phyloP scores from a whole-genome alignment of 805 yeast species.

The Schwanniomyces sp. region DNA sequence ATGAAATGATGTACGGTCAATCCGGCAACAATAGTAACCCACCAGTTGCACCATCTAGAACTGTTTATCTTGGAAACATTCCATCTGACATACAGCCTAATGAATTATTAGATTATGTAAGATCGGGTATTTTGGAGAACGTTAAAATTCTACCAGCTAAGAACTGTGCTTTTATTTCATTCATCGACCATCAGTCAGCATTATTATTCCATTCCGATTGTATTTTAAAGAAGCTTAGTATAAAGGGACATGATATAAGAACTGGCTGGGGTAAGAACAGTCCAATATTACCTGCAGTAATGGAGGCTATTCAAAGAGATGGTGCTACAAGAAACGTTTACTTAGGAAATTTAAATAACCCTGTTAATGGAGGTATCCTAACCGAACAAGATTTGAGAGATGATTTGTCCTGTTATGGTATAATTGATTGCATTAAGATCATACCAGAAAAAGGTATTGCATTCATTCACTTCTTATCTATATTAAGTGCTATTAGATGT shows the following conservation, averaged over 20 bases:
- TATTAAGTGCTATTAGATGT: slow-evolving; percentile 81
- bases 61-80: slow-evolving; percentile 86
- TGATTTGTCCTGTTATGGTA: slow-evolving; percentile 74
- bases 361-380: slow-evolving; percentile 42
- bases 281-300: slow-evolving; percentile 71
- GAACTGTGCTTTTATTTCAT: slow-evolving; percentile 87
- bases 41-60: slow-evolving; percentile 65
- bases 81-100: slow-evolving; percentile 79
- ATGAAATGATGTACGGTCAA: slow-evolving; percentile 6
- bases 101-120: slow-evolving; percentile 84
- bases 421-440: slow-evolving; percentile 81
- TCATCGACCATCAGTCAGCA: slow-evolving; percentile 86
- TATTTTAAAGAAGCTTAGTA: slow-evolving; percentile 74
- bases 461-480: slow-evolving; percentile 86
- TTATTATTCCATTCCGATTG: slow-evolving; percentile 92
- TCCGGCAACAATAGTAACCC: slow-evolving; percentile 6
- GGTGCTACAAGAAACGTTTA: slow-evolving; percentile 95
- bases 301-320: slow-evolving; percentile 74
- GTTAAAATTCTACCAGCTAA: slow-evolving; percentile 78
- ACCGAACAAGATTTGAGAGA: slow-evolving; percentile 65
- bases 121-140: slow-evolving; percentile 85
- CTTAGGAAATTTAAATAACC: slow-evolving; percentile 74
- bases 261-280: slow-evolving; percentile 92
- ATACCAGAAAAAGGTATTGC: slow-evolving; percentile 81
- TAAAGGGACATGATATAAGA: slow-evolving; percentile 78